Percentiles rank a stretch among this genome's conserved stretches.
Conservation (phyloP, 2,329 filamentous ascomycete genomes). For the Aspergillus floridensis region DNA sequence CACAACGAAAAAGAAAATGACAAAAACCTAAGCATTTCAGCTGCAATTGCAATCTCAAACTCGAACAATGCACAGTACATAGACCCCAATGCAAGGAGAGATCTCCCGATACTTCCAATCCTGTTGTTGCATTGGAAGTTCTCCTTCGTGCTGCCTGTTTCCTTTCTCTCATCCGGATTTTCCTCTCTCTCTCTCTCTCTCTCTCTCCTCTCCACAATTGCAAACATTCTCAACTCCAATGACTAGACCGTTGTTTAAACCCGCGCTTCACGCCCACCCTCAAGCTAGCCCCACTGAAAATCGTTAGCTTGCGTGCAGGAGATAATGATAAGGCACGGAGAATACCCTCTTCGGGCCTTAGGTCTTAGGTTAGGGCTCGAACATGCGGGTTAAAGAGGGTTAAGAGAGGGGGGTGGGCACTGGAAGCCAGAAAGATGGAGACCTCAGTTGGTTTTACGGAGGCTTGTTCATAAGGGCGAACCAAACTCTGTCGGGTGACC, state of each 20-base stretch:
- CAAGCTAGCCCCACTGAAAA: not conserved
- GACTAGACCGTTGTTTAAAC: not conserved
- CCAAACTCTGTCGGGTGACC: constrained; percentile 13
- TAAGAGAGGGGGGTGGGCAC: not conserved
- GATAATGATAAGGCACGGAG: not conserved
- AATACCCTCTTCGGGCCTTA: not conserved
- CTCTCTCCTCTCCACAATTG: not conserved
- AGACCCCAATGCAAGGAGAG: constrained; percentile 2
- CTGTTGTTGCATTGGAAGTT: too few relatives aligned
- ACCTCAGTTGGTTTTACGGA: constrained; percentile 7
- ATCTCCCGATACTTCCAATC: not conserved
- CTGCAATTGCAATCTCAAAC: constrained; percentile 3
- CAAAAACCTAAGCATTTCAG: constrained; percentile 1
- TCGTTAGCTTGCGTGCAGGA: not conserved
- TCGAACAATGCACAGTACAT: not conserved
- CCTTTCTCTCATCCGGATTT: not conserved
- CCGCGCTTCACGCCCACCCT: constrained; percentile 5
- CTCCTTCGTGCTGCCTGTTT: too few relatives aligned
- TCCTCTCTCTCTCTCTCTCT: not conserved
- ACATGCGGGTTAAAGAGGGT: not conserved
- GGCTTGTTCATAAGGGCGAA: constrained; percentile 16
- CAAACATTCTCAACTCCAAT: not conserved
- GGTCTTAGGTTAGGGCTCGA: constrained; percentile 8
- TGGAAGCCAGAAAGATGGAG: constrained; percentile 12
- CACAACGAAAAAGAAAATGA: not conserved